Evolutionary conservation across 441 rosid species (phyloP), one percentile per base, ranked within the genome.

Genomic region (Jatropha multifida): DNA sequence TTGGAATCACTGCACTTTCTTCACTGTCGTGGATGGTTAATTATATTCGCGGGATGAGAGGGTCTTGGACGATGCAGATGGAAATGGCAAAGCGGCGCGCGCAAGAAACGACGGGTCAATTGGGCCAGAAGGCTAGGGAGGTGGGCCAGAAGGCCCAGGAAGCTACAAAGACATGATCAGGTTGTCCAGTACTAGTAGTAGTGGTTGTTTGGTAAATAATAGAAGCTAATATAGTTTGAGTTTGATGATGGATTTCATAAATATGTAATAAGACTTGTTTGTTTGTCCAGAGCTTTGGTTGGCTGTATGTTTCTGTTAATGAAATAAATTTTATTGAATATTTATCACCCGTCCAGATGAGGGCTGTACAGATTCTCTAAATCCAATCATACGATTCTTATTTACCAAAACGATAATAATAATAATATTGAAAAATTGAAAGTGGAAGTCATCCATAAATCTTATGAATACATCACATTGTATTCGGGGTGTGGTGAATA

Each of bases 1-100:
- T 90, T 66, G 95, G 95, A 81, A 76, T 92, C 56, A 84, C 88
- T 2, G 97, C 91, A 11, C 84, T 94, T 2, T 88, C 98, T 3
- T 79, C 92, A 0, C 72, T 90, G 58, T 86, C 94, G 32, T 90
- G 90, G 88, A 80, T 92, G 72, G 83, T 77, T 1, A 87, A 81
- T 79, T 78, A 82, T 69, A 6, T 88, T 4, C 80, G 90, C 13
- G 20, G 78, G 27, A 72, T 55, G 18, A 69, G 81, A 11, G 83
- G 75, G 17, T 40, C 55, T 14, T 18, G 79, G 26, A 81, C 90
- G 0, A 81, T 65, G 71, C 79, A 74, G 69, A 58, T 76, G 67
- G 90, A 88, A 26, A 84, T 59, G 17, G 84, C 85, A 0, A 88
- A 83, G 82, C 73, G 78, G 77, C 70, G 83, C 15, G 17, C 74